Base-by-base conservation (phyloP, 2,329 filamentous ascomycete genomes). In the Dothiorella sarmentorum region DNA sequence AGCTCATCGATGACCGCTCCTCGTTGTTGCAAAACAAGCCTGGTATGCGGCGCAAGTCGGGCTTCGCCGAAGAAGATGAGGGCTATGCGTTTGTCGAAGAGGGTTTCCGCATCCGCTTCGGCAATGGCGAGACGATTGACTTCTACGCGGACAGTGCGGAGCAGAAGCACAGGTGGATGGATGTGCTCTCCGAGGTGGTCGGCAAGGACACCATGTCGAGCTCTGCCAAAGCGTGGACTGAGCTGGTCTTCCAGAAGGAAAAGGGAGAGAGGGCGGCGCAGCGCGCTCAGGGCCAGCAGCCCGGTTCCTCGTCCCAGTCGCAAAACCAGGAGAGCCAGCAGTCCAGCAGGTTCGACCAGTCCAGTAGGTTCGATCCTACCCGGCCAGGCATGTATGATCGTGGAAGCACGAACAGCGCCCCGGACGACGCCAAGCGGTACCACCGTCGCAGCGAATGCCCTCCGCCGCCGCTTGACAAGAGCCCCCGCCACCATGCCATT, bases 61-160 rank as follows among this genome's bases (percentile, higher is more conserved):
- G 90, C 10, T 99, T 99, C 73, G 92, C 93, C 1, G 94, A 97
- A 74, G 94, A 99, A 64, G 94, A 99, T 75, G 94, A 99, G 71
- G 94, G 94, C 40, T 99, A 99, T 79, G 96, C 97, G 89, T 99
- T 99, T 72, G 93, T 99, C 56, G 94, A 99, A 73, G 94, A 99
- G 72, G 94, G 94, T 2, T 99, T 99, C 87, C 90, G 94, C 38
- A 96, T 99, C 71, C 91, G 93, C 60, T 99, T 99, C 76, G 95
- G 90, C 71, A 99, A 99, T 69, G 94, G 94, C 62, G 94, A 99
- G 76, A 86, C 96, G 63, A 99, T 99, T 70, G 93, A 97, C 78
- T 97, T 97, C 73, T 97, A 99, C 70, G 94, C 93, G 69, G 93
- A 97, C 74, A 92, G 85, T 29, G 84, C 87, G 1, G 84, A 84